These are phyloP conservation scores for Flaveria trinervia DNA, from an alignment of 129 eudicot genomes.

Conservation along the genomic window DNA sequence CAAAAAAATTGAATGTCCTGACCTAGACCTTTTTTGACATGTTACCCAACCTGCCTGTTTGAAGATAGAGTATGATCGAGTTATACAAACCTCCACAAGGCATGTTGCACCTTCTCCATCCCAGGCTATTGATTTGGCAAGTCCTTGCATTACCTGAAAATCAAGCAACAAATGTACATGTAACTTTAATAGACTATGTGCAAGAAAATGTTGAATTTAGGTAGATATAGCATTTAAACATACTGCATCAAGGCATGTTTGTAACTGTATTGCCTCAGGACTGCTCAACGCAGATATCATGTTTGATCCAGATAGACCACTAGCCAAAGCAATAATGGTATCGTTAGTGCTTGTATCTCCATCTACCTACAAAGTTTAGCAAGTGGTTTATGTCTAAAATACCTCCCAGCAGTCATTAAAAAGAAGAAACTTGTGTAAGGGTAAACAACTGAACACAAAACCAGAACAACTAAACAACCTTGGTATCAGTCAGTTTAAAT, in stretches of 20 bases:
- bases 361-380: conserved; percentile 62
- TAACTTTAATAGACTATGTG: background rate
- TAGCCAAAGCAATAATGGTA: conserved; percentile 92
- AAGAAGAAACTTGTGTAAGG: background rate
- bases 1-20: background rate
- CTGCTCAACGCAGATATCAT: conserved; percentile 58
- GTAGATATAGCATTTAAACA: conserved; percentile 26
- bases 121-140: conserved; percentile 98
- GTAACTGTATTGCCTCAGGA: conserved; percentile 69
- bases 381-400: conserved; percentile 17
- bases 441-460: background rate
- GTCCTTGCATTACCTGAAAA: conserved; percentile 95
- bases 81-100: conserved; percentile 72
- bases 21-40: background rate
- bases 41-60: background rate
- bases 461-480: background rate
- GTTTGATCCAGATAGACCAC: conserved; percentile 86
- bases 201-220: background rate
- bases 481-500: background rate
- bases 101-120: conserved; percentile 99
- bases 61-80: background rate
- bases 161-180: background rate
- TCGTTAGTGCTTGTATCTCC: conserved; percentile 99
- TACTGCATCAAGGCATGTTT: conserved; percentile 92
- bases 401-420: background rate